phyloP scores from a whole-genome alignment of 2,329 filamentous ascomycete species.

The Uncinocarpus reesii region DNA sequence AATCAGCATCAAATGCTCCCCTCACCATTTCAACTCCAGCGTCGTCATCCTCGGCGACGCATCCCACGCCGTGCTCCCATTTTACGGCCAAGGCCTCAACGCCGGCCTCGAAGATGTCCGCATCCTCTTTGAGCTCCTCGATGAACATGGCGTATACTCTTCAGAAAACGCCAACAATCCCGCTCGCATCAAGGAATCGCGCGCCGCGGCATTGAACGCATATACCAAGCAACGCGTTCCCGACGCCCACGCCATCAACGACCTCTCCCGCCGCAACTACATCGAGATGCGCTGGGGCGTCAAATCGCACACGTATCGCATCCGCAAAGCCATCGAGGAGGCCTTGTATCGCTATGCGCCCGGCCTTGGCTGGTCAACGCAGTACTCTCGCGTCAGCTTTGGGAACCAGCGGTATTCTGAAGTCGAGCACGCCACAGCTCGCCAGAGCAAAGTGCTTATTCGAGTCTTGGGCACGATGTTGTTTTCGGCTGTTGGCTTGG shows the following conservation, averaged over 20 bases:
- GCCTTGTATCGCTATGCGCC: constrained; percentile 66
- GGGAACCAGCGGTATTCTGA: constrained; percentile 85
- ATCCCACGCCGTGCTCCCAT: constrained; percentile 95
- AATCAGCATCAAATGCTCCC: constrained; percentile 84
- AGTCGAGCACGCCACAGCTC: constrained; percentile 58
- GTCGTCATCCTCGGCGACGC: constrained; percentile 86
- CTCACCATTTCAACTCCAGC: constrained; percentile 68
- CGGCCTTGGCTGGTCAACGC: constrained; percentile 73
- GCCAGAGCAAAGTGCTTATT: constrained; percentile 55
- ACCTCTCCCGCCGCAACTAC: constrained; percentile 84
- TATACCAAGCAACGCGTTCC: constrained; percentile 65
- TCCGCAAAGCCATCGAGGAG: constrained; percentile 83
- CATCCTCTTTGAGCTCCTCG: constrained; percentile 72
- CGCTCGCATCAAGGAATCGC: constrained; percentile 24
- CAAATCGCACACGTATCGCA: constrained; percentile 61
- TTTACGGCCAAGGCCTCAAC: constrained; percentile 98
- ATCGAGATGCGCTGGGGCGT: constrained; percentile 87
- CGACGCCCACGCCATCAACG: constrained; percentile 83
- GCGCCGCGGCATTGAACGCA: constrained; percentile 49
- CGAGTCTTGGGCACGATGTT: constrained; percentile 25
- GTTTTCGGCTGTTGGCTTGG: constrained; percentile 23
- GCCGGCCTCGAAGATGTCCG: constrained; percentile 89
- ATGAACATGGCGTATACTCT: constrained; percentile 49
- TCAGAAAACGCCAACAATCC: constrained; percentile 38
- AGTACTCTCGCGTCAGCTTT: constrained; percentile 88